Evolutionary conservation across 2,329 filamentous ascomycete species (phyloP).

Genomic region (Elsinoe fawcettii): DNA sequence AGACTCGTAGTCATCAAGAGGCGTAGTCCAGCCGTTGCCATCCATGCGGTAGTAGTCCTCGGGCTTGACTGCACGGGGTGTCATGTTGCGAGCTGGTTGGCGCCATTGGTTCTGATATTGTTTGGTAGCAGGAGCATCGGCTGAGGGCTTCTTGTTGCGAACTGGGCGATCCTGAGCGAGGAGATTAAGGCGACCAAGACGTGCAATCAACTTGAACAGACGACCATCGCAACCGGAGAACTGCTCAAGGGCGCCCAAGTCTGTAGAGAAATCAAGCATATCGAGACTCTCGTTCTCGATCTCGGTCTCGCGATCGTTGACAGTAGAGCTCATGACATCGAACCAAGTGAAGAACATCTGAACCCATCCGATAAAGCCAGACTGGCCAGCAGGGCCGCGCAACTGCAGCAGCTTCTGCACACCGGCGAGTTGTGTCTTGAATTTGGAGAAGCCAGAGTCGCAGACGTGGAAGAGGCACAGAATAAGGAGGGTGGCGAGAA

Average conservation of each 20-base stretch:
- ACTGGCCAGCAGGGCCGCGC: conserved; percentile 54
- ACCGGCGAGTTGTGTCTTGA: conserved; percentile 86
- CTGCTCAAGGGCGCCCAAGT: conserved; percentile 72
- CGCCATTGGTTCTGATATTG: conserved; percentile 15
- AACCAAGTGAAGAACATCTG: conserved; percentile 91
- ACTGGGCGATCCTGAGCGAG: conserved; percentile 61
- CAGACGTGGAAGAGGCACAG: conserved; percentile 90
- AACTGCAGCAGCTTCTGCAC: conserved; percentile 83
- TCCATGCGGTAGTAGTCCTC: conserved; percentile 53
- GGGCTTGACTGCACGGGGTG: conserved; percentile 13
- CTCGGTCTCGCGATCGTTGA: conserved; percentile 85
- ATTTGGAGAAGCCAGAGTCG: conserved; percentile 85
- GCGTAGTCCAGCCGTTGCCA: conserved; percentile 53
- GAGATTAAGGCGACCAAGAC: conserved; percentile 75
- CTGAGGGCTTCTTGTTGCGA: conserved; percentile 28
- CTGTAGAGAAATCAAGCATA: conserved; percentile 55
- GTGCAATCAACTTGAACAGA: conserved; percentile 77
- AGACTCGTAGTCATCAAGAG: conserved; percentile 37
- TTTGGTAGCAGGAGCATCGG: conserved; percentile 27
- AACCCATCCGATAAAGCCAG: conserved; percentile 75
- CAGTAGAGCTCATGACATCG: conserved; percentile 82
- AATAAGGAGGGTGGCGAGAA: conserved; percentile 77
- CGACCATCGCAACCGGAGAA: conserved; percentile 78
- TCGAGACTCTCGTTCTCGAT: conserved; percentile 57
- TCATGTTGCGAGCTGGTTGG: background rate